phyloP scores from a whole-genome alignment of 345 rosid genomes.

The Eucalyptus erythrocorys region DNA sequence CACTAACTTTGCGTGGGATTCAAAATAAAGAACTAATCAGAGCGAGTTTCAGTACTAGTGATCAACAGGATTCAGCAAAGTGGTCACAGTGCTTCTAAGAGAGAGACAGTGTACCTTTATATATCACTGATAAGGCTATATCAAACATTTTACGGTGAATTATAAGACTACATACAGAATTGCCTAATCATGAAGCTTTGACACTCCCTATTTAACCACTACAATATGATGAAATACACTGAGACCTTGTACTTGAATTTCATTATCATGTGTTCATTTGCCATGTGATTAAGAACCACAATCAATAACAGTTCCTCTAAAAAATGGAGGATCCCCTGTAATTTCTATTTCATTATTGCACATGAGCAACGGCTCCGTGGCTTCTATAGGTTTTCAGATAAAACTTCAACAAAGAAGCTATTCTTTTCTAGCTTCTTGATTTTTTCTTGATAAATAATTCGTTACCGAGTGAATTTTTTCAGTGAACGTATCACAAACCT shows the following conservation, averaged over 20 bases:
- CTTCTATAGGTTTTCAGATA: not conserved
- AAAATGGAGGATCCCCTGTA: not conserved
- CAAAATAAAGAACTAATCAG: not conserved
- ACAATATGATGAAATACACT: not conserved
- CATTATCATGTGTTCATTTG: not conserved
- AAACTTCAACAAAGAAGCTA: not conserved
- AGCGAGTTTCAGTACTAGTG: not conserved
- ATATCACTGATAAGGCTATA: not conserved
- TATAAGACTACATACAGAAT: not conserved
- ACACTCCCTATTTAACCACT: not conserved
- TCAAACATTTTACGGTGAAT: not conserved
- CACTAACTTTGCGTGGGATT: not conserved
- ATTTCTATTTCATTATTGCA: not conserved
- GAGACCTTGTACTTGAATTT: not conserved
- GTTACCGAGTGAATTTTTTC: not conserved
- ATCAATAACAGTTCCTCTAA: not conserved
- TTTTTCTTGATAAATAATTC: not conserved
- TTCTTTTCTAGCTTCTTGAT: not conserved
- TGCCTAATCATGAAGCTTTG: not conserved
- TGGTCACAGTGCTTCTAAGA: not conserved
- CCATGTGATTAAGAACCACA: not conserved
- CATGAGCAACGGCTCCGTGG: not conserved
- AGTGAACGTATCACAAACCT: conserved; percentile 5
- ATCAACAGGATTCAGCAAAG: not conserved
- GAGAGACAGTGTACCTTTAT: not conserved